phyloP scores from a whole-genome alignment of 768 basidiomycete genomes.

The Collybia sordida region DNA sequence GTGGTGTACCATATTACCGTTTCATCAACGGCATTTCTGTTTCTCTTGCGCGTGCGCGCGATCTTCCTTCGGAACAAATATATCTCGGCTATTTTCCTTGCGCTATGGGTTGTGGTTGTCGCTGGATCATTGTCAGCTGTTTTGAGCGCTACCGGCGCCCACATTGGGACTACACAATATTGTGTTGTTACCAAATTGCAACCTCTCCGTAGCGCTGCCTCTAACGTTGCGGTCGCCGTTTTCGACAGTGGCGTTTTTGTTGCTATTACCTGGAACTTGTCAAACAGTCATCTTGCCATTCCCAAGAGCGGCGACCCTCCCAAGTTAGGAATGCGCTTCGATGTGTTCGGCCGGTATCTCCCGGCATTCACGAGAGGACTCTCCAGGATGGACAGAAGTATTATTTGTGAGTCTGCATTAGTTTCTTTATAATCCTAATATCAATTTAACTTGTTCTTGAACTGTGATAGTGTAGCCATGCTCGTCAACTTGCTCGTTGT shows the following conservation, averaged over 20 bases:
- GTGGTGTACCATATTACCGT: conserved; percentile 17
- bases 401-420: conserved; percentile 27
- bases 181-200: conserved; percentile 24
- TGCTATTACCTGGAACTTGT: conserved; percentile 1
- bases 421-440: neutral
- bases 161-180: conserved; percentile 28
- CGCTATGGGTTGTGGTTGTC: conserved; percentile 23
- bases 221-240: conserved; percentile 14
- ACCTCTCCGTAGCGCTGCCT: conserved; percentile 16
- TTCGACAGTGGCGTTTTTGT: neutral
- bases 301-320: neutral
- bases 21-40: conserved; percentile 22
- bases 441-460: too few relatives aligned
- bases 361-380: conserved; percentile 30
- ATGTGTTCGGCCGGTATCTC: conserved; percentile 16
- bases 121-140: conserved; percentile 8
- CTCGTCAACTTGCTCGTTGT: conserved; percentile 7
- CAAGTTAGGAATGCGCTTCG: neutral
- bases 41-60: conserved; percentile 28
- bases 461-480: neutral
- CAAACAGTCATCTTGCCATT: neutral
- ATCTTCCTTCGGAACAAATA: conserved; percentile 20
- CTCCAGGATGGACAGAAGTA: conserved; percentile 37
- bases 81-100: conserved; percentile 19
- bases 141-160: too few relatives aligned